Base-by-base conservation (phyloP, 306 rosid genomes). In the Prunus kanzakura region DNA sequence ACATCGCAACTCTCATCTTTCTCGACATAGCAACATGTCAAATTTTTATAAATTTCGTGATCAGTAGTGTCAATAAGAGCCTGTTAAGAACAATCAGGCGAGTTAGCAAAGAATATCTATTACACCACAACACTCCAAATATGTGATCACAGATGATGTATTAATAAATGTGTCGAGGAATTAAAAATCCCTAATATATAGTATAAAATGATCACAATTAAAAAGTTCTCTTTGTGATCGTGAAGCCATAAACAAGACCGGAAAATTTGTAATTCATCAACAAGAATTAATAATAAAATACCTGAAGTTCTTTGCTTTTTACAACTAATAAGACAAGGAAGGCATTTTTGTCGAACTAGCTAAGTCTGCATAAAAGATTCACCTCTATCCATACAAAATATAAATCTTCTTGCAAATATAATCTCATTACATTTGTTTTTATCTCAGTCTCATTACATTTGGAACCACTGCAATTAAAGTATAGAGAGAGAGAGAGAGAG, bases 51-150 rank as follows among this genome's bases (percentile, higher is more conserved):
- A 73, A 95, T 89, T 84, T 92, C 98, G 49, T 65, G 89, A 81
- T 95, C 97, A 51, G 85, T 80, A 50, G 96, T 90, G 73, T 88
- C 89, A 77, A 90, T 72, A 30, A 95, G 91, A 66, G 98, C 98
- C 98, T 95, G 87, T 79, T 41, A 72, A 72, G 38, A 71, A 86
- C 25, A 23, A 49, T 51, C 68, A 70, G 32, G 22, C 5, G 11
- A 22, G 64, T 29, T 35, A 51, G 71, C 79, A 57, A 72, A 29
- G 29, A 4, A 55, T 67, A n/a, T 76, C 4, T 70, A 23, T 76
- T 51, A 56, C 29, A 54, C 74, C 50, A 72, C 63, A 76, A 68
- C 58, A 64, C 8, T 35, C 41, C 41, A 5, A 35, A 35, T 35
- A 35, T 11, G 38, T 60, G 64, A 58, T 60, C 18, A 4, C 10